phyloP scores from a whole-genome alignment of 2,329 filamentous ascomycete species.

The Fusarium mangiferae region DNA sequence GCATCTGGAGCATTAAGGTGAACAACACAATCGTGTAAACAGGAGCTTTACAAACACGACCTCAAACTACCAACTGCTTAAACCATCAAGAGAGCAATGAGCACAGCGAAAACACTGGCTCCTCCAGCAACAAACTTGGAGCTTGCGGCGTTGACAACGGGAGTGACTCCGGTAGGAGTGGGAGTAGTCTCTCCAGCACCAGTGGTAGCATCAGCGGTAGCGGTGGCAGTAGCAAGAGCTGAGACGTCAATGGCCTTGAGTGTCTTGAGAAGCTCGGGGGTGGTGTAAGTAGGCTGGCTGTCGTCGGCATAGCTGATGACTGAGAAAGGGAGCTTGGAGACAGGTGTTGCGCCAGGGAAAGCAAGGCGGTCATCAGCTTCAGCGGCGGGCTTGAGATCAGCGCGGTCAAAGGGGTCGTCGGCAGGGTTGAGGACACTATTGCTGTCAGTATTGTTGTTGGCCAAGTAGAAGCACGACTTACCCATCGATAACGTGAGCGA shows the following conservation, averaged over 20 bases:
- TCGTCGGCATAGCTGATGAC: constrained; percentile 39
- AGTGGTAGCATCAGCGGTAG: not conserved
- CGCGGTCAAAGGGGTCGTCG: constrained; percentile 39
- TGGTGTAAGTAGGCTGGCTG: constrained; percentile 38
- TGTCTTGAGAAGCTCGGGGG: constrained; percentile 43
- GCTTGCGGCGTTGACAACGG: constrained; percentile 17
- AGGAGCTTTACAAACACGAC: not conserved
- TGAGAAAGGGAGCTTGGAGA: constrained; percentile 43
- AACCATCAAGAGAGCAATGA: constrained; percentile 17
- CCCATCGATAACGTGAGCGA: constrained; percentile 49
- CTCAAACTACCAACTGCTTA: not conserved
- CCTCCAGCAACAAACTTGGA: constrained; percentile 19
- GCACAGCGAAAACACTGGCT: constrained; percentile 5
- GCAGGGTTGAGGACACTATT: constrained; percentile 43
- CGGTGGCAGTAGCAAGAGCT: constrained; percentile 9
- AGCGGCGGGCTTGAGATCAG: constrained; percentile 35
- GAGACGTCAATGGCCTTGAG: constrained; percentile 36
- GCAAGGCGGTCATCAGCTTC: constrained; percentile 41
- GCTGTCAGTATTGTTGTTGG: not conserved
- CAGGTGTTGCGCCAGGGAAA: constrained; percentile 40
- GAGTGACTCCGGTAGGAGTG: constrained; percentile 1
- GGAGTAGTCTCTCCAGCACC: not conserved
- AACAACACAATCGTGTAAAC: not conserved
- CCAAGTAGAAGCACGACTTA: constrained; percentile 1
- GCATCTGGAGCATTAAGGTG: not conserved